A percentile compares a stretch with the other conserved stretches of the same genome.
Evolutionary conservation across 1,284 basidiomycete genomes (phyloP).

Genomic region (Microbotryum saponariae): DNA sequence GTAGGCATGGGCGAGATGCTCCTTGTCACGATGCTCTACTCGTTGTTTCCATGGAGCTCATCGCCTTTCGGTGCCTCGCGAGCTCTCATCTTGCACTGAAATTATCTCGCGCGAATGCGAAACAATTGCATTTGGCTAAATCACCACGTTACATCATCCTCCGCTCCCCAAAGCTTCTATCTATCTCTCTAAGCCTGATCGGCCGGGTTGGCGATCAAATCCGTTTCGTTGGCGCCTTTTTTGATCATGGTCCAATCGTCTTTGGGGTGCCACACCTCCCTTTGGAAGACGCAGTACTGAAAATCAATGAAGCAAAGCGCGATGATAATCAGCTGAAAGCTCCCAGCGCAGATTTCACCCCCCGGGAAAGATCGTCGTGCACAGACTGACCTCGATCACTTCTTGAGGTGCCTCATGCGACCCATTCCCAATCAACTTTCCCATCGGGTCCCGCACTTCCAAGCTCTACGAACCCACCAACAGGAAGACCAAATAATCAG

Average conservation of each 20-base stretch:
- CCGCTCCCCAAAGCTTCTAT: background rate
- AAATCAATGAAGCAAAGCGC: background rate
- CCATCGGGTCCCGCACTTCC: constrained; percentile 18
- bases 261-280: constrained; percentile 30
- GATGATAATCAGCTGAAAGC: too few species aligned
- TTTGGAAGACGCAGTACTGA: constrained; percentile 29
- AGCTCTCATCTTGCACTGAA: background rate
- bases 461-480: constrained; percentile 10
- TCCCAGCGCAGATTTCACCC: too few species aligned
- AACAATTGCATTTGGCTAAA: background rate
- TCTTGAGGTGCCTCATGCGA: constrained; percentile 20
- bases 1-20: too few species aligned
- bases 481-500: too few species aligned
- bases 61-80: too few species aligned
- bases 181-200: background rate
- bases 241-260: constrained; percentile 28
- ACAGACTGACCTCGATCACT: constrained; percentile 17
- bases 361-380: background rate
- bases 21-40: too few species aligned
- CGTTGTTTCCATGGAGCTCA: too few species aligned
- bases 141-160: background rate
- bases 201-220: constrained; percentile 25
- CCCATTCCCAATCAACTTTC: constrained; percentile 16
- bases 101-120: background rate
- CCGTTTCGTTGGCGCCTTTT: constrained; percentile 24